Evolutionary conservation across 1,284 basidiomycete genomes (phyloP).

Genomic region (Earliella scabrosa): DNA sequence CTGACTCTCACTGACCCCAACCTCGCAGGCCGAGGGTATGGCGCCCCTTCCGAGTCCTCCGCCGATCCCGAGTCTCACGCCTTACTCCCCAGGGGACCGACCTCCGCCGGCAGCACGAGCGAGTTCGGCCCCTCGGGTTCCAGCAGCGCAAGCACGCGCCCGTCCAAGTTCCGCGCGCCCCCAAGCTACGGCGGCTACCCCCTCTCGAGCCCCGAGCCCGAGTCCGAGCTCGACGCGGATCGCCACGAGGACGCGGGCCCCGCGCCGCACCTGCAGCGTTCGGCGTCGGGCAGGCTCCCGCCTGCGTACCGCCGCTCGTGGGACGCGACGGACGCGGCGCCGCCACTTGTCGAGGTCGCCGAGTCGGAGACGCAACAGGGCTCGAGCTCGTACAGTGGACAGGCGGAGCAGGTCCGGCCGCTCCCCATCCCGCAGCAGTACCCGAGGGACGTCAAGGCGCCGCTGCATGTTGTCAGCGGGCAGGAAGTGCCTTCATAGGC

Average conservation of each 20-base stretch:
- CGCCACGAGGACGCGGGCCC: constrained; percentile 23
- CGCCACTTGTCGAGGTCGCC: background rate
- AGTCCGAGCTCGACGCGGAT: background rate
- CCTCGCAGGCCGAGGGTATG: constrained; percentile 8
- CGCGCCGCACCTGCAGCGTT: constrained; percentile 15
- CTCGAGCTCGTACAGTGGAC: background rate
- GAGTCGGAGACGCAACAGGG: background rate
- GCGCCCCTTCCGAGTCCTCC: background rate
- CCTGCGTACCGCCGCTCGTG: constrained; percentile 22
- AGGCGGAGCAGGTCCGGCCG: no score
- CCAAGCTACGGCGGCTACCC: background rate
- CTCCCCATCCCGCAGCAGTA: background rate
- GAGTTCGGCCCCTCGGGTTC: background rate
- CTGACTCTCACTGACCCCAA: background rate
- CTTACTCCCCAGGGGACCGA: constrained; percentile 5
- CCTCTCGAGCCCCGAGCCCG: no score
- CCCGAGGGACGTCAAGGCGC: constrained; percentile 2
- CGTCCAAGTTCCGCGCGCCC: background rate
- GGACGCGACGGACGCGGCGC: constrained; percentile 10
- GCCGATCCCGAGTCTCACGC: constrained; percentile 3
- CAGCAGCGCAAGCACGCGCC: background rate
- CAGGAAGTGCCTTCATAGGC: no score
- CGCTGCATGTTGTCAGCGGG: no score
- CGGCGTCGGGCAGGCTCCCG: constrained; percentile 20
- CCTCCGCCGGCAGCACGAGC: no score